Percentiles rank a stretch among this genome's conserved stretches.
Evolutionary conservation across 306 rosid species (phyloP).

Genomic region (Malus sylvestris): DNA sequence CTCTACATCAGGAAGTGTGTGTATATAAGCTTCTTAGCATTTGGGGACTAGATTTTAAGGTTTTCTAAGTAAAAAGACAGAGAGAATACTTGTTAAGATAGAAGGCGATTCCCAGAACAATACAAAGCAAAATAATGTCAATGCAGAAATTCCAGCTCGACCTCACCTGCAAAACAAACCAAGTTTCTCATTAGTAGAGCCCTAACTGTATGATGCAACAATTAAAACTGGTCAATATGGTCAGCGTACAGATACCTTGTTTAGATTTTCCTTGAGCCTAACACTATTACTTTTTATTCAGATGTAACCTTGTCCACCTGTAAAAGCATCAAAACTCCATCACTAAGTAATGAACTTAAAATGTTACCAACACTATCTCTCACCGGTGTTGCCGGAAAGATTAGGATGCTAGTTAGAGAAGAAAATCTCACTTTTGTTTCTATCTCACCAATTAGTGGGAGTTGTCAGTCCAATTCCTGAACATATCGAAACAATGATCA

Average conservation of each 20-base stretch:
- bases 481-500: slow-evolving; percentile 23
- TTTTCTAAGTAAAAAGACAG: neutral
- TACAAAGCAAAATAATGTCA: slow-evolving; percentile 65
- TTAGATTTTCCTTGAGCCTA: slow-evolving; percentile 66
- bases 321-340: slow-evolving; percentile 13
- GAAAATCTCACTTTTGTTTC: slow-evolving; percentile 52
- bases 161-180: slow-evolving; percentile 54
- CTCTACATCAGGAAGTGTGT: neutral
- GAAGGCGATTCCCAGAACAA: slow-evolving; percentile 64
- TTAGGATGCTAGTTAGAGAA: neutral
- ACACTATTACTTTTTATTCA: slow-evolving; percentile 60
- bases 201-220: neutral
- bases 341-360: slow-evolving; percentile 7
- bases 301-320: slow-evolving; percentile 66
- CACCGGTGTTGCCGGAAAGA: slow-evolving; percentile 1
- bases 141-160: slow-evolving; percentile 84
- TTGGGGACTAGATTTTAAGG: neutral
- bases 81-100: slow-evolving; percentile 48
- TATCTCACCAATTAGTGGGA: slow-evolving; percentile 82
- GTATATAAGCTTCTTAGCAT: neutral
- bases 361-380: neutral
- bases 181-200: slow-evolving; percentile 14
- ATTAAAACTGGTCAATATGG: neutral
- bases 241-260: slow-evolving; percentile 40
- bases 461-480: slow-evolving; percentile 87